A percentile compares a stretch with the other conserved stretches of the same genome.
Conservation (phyloP, 805 yeast genomes). For the Candida fluviatilis region DNA sequence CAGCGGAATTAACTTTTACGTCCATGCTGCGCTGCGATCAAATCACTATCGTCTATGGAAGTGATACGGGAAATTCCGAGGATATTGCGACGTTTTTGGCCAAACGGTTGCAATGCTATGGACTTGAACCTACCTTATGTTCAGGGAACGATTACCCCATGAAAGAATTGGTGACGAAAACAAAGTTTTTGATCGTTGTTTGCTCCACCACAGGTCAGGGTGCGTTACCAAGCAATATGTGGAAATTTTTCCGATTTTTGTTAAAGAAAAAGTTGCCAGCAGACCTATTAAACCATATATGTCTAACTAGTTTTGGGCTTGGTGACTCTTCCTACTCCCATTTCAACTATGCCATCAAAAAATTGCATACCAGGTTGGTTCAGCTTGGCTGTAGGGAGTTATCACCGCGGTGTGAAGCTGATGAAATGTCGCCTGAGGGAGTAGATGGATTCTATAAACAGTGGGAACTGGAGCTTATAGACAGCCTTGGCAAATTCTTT, state of each 20-base stretch:
- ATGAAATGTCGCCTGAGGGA: constrained; percentile 77
- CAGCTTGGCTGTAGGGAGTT: constrained; percentile 82
- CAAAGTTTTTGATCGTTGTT: constrained; percentile 47
- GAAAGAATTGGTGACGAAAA: constrained; percentile 45
- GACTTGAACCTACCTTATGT: constrained; percentile 44
- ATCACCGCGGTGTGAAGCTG: constrained; percentile 78
- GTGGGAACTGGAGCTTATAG: constrained; percentile 57
- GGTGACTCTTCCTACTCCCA: constrained; percentile 93
- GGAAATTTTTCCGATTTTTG: constrained; percentile 70
- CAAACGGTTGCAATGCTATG: constrained; percentile 49
- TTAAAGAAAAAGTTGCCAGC: constrained; percentile 59
- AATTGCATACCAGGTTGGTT: constrained; percentile 68
- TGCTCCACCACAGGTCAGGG: constrained; percentile 97
- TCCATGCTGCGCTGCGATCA: constrained; percentile 5
- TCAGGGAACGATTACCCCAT: constrained; percentile 61
- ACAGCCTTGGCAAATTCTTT: constrained; percentile 17
- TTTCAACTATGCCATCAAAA: constrained; percentile 83
- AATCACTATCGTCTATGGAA: constrained; percentile 73
- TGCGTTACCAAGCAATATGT: constrained; percentile 76
- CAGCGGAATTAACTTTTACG: too few relatives aligned
- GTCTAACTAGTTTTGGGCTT: constrained; percentile 75
- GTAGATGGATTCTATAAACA: constrained; percentile 73
- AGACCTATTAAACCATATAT: constrained; percentile 56
- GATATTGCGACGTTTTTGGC: constrained; percentile 72
- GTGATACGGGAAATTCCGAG: constrained; percentile 90